phyloP scores from a whole-genome alignment of 768 basidiomycete species.

The Gymnopilus junonius region DNA sequence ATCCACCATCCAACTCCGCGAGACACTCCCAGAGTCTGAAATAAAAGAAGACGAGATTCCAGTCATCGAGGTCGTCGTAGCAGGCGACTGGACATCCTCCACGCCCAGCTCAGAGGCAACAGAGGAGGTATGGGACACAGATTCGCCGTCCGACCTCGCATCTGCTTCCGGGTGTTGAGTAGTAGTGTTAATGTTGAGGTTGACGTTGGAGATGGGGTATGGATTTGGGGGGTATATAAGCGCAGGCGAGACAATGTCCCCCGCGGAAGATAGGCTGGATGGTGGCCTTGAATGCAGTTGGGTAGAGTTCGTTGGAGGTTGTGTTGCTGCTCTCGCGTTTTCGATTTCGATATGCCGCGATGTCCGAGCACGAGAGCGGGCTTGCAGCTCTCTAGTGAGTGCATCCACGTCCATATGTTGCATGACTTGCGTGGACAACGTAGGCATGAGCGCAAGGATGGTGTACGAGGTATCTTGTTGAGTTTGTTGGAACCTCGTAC shows the following conservation, averaged over 20 bases:
- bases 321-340: background rate
- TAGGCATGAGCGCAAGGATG: constrained; percentile 69
- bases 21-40: constrained; percentile 27
- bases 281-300: constrained; percentile 7
- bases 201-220: constrained; percentile 2
- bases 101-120: background rate
- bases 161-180: constrained; percentile 12
- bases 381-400: constrained; percentile 58
- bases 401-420: constrained; percentile 78
- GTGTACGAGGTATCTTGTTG: constrained; percentile 81
- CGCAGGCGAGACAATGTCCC: constrained; percentile 12
- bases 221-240: constrained; percentile 14
- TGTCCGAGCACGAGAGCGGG: constrained; percentile 30
- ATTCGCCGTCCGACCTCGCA: constrained; percentile 20
- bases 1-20: constrained; percentile 41
- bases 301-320: background rate
- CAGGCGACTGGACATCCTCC: constrained; percentile 5
- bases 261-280: constrained; percentile 30
- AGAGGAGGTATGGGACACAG: constrained; percentile 7
- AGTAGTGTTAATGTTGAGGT: background rate
- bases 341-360: background rate
- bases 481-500: constrained; percentile 74
- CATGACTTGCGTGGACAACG: constrained; percentile 67
- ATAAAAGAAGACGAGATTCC: constrained; percentile 18
- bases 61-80: background rate